Evolutionary conservation across 202 grass and related monocot species (phyloP), one percentile per base, ranked within the genome.

Genomic region (Carex sylvatica): DNA sequence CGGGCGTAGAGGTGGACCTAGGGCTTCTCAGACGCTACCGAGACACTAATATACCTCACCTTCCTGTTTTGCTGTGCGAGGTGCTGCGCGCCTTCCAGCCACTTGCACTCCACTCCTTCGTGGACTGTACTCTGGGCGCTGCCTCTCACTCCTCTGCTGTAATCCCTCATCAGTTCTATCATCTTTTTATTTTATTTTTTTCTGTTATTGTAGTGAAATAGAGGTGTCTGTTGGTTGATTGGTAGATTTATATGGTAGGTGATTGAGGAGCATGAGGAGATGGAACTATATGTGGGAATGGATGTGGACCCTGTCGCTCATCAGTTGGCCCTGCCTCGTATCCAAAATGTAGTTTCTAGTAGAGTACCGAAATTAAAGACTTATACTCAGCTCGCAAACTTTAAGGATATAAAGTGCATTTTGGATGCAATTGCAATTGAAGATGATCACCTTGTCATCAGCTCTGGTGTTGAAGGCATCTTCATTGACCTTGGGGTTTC

Each of bases 81-180:
- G 94, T 97, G 66, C 88, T 97, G 69, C 79, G 84, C 73, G 75
- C 82, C 52, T 95, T 99, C 86, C 83, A 83, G 69, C 80, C 86
- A 9, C 78, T 89, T 54, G 46, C 46, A 55, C 92, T 95, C 84
- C 77, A 86, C 68, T 95, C 96, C 78, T 95, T 95, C 88, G 91
- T 99, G 55, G 91, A 99, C 78, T 99, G 91, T 86, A 99, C 96
- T 33, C 91, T 98, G 62, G 96, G 96, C 71, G 92, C 92, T 61
- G 96, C 84, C 5, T 91, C 90, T 15, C 92, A 98, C 86, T 98
- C 91, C 62, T 87, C 89, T 31, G 89, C 88, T 74, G 91, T 98
- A 36, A 70, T 87, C 79, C 47, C 6, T 14, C 64, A 19, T 38
- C 23, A 0, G 8, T 65, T 66, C 47, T 10, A 5, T 69, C 40